Evolutionary conservation across 164 flowering plant genomes (phyloP), one percentile per base, ranked within the genome.

Genomic region (Warburgia ugandensis): DNA sequence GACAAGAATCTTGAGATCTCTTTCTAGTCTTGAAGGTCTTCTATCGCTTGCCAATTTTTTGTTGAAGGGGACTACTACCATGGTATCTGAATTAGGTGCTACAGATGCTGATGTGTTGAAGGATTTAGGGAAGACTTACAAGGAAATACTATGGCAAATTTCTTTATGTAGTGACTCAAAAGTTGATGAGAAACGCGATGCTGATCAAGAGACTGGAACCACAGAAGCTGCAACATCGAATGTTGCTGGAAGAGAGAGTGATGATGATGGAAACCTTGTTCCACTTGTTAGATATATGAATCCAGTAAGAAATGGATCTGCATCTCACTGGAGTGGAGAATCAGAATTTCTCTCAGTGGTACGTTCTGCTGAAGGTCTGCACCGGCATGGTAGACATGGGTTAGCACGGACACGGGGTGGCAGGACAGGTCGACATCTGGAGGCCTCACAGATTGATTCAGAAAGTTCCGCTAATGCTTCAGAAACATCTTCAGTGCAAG

Each of bases 101-200:
- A 75, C 85, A 25, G 87, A 84, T 76, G 80, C 86, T 64, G 97
- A 86, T 77, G 73, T 81, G 8, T 66, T 86, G 63, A 86, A 76
- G 65, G 94, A 84, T 69, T 66, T 91, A 55, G 92, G 94, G 32
- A 67, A 55, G 55, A 67, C 61, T 8, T 84, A 86, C 61, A 72
- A 64, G 65, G 97, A 86, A 72, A 66, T 84, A 25, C 61, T 77
- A 5, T 91, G 97, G 96, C 92, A 91, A 54, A 56, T 84, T 29
- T 80, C 94, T 56, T 59, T 83, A 50, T 76, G 66, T 42, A 70
- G 70, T 75, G 86, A 86, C 67, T 55, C 75, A 36, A 80, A 82
- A 75, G 72, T 64, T 40, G 95, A 80, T 57, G 85, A 84, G 56
- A 86, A 77, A 61, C 68, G 40, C 58, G 72, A 54, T 64, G 54